Conservation (phyloP, 2,329 filamentous ascomycete species). For the Ascochyta rabiei region DNA sequence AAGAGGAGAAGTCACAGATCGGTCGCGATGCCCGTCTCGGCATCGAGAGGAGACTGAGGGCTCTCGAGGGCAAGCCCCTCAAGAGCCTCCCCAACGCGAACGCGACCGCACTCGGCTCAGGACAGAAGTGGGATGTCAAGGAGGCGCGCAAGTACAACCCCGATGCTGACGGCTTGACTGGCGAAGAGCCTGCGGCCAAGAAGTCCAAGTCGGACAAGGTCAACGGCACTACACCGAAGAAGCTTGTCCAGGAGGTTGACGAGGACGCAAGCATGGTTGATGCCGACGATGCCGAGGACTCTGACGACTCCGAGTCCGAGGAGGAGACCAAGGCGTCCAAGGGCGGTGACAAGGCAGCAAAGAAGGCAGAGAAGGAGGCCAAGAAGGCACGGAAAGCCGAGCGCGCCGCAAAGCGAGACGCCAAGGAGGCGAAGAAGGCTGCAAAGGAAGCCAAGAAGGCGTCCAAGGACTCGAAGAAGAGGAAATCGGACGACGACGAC, state of each 20-base stretch:
- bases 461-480: slow-evolving; percentile 61
- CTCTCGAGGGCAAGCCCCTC: slow-evolving; percentile 88
- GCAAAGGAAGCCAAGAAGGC: slow-evolving; percentile 60
- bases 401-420: slow-evolving; percentile 46
- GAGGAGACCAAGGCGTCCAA: slow-evolving; percentile 40
- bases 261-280: slow-evolving; percentile 51
- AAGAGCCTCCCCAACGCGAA: slow-evolving; percentile 73
- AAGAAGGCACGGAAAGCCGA: slow-evolving; percentile 52
- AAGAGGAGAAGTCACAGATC: slow-evolving; percentile 85
- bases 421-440: slow-evolving; percentile 60
- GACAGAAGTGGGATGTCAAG: slow-evolving; percentile 86
- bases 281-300: slow-evolving; percentile 44
- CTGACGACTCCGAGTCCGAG: slow-evolving; percentile 43
- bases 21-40: slow-evolving; percentile 74
- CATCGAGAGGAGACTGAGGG: slow-evolving; percentile 76
- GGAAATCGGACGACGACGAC: slow-evolving; percentile 55
- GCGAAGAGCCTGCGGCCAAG: slow-evolving; percentile 67
- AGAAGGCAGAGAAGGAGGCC: slow-evolving; percentile 51
- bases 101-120: slow-evolving; percentile 49
- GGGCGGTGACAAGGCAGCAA: slow-evolving; percentile 47
- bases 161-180: slow-evolving; percentile 84
- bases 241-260: slow-evolving; percentile 58
- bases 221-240: slow-evolving; percentile 50
- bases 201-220: slow-evolving; percentile 55
- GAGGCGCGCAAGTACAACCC: slow-evolving; percentile 93